A percentile compares a stretch with the other conserved stretches of the same genome.
Conservation (phyloP, 169 alveolate genomes). For the Cryptosporidium felis region DNA sequence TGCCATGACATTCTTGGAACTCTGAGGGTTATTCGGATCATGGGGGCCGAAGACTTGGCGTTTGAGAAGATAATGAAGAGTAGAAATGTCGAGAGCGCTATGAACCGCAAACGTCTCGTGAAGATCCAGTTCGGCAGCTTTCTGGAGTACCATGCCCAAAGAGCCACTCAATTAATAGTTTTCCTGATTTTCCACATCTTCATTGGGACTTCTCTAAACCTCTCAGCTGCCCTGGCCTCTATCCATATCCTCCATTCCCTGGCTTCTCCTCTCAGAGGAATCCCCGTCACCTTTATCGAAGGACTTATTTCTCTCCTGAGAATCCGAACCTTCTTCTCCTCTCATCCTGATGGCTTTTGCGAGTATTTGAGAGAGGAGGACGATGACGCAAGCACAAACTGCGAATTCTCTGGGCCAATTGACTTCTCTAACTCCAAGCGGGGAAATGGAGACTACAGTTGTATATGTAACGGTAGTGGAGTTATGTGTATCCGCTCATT, state of each 20-base stretch:
- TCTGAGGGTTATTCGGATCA: slow-evolving; percentile 31
- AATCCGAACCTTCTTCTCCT: slow-evolving; percentile 1
- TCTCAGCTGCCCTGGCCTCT: slow-evolving; percentile 46
- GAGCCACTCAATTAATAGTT: slow-evolving; percentile 48
- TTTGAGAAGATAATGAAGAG: neutral
- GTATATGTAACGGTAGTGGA: too few species aligned
- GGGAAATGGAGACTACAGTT: too few species aligned
- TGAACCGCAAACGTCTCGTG: slow-evolving; percentile 43
- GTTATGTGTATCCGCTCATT: neutral
- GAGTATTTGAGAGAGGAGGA: slow-evolving; percentile 13
- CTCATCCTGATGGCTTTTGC: slow-evolving; percentile 8
- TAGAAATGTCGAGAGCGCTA: slow-evolving; percentile 13
- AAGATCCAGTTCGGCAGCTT: slow-evolving; percentile 66
- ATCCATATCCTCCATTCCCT: slow-evolving; percentile 62
- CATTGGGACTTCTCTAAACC: slow-evolving; percentile 3
- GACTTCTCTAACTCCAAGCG: neutral
- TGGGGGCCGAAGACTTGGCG: slow-evolving; percentile 54
- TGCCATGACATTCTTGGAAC: slow-evolving; percentile 63
- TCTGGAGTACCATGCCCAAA: slow-evolving; percentile 57
- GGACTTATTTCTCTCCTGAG: slow-evolving; percentile 62
- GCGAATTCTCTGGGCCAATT: slow-evolving; percentile 9
- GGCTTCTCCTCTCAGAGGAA: slow-evolving; percentile 59
- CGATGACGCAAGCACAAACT: slow-evolving; percentile 29
- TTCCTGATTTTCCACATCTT: slow-evolving; percentile 28
- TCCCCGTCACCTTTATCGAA: slow-evolving; percentile 65